Evolutionary conservation across 1,284 basidiomycete genomes (phyloP).

Genomic region (Ceratobasidium sp.): DNA sequence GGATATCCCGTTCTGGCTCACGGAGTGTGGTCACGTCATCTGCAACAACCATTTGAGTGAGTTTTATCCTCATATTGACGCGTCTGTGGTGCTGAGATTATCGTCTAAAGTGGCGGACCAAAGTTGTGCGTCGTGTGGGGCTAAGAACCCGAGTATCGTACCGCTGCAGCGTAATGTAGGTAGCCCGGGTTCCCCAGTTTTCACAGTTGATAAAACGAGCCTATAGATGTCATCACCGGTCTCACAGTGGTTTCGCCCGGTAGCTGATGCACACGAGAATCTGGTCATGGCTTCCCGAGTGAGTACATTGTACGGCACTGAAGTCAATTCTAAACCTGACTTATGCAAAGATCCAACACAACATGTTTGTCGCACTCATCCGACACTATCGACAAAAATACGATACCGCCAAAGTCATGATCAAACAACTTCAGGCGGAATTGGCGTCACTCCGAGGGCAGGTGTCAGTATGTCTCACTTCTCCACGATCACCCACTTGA

Average conservation of each 20-base stretch:
- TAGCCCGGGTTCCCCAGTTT: conserved; percentile 10
- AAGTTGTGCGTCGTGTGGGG: conserved; percentile 69
- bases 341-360: conserved; percentile 70
- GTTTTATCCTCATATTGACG: conserved; percentile 48
- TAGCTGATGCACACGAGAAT: conserved; percentile 65
- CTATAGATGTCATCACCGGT: conserved; percentile 73
- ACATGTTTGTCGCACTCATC: conserved; percentile 69
- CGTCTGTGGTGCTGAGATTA: conserved; percentile 29
- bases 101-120: conserved; percentile 64
- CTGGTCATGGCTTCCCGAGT: conserved; percentile 71
- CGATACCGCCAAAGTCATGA: conserved; percentile 58
- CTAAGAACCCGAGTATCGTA: conserved; percentile 66
- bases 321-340: conserved; percentile 12
- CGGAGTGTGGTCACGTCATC: conserved; percentile 79
- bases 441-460: conserved; percentile 37
- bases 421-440: conserved; percentile 56
- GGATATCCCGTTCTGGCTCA: conserved; percentile 76
- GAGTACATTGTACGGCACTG: conserved; percentile 39
- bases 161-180: conserved; percentile 72
- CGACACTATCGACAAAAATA: conserved; percentile 63
- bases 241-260: conserved; percentile 74
- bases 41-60: conserved; percentile 81
- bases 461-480: conserved; percentile 11
- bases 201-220: neutral
- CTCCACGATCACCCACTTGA: neutral